These are phyloP conservation scores for Litchi chinensis DNA, from an alignment of 345 rosid species.

Conservation along the genomic window DNA sequence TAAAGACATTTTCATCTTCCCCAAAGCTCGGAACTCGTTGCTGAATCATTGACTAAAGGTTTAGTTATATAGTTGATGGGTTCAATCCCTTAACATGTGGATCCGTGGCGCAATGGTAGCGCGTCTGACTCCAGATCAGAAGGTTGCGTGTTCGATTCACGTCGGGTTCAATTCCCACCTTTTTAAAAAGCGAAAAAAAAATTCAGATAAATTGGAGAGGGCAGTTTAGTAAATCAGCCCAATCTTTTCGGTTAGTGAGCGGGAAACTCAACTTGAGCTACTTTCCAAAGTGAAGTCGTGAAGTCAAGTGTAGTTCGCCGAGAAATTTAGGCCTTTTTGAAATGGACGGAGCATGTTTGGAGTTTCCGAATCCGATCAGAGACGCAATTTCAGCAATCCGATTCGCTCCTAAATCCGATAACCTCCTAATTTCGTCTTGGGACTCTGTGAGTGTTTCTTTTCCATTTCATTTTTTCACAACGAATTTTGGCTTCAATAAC, in stretches of 20 bases:
- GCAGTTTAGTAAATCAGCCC: too few species aligned
- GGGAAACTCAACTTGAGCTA: too few species aligned
- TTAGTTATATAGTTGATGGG: too few species aligned
- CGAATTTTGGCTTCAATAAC: not conserved
- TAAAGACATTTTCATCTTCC: too few species aligned
- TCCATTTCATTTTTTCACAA: not conserved
- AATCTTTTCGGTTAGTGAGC: too few species aligned
- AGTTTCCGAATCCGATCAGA: conserved; percentile 50
- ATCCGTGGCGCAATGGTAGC: conserved; percentile 99
- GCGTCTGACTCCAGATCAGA: conserved; percentile 99
- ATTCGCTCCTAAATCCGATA: conserved; percentile 74
- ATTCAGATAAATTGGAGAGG: too few species aligned
- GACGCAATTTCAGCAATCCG: conserved; percentile 74
- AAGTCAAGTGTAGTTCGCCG: too few species aligned
- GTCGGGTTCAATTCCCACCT: conserved; percentile 62
- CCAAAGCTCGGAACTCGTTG: too few species aligned
- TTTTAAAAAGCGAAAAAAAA: not conserved
- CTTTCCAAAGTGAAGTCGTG: too few species aligned
- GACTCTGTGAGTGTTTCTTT: conserved; percentile 62
- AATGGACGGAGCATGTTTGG: conserved; percentile 37
- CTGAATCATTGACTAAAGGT: too few species aligned
- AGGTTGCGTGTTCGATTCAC: conserved; percentile 98
- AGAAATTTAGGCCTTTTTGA: too few species aligned
- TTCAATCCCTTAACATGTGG: too few species aligned
- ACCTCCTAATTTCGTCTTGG: conserved; percentile 89